Evolutionary conservation across 2,329 filamentous ascomycete genomes (phyloP).

Genomic region (Monosporascus sp.): DNA sequence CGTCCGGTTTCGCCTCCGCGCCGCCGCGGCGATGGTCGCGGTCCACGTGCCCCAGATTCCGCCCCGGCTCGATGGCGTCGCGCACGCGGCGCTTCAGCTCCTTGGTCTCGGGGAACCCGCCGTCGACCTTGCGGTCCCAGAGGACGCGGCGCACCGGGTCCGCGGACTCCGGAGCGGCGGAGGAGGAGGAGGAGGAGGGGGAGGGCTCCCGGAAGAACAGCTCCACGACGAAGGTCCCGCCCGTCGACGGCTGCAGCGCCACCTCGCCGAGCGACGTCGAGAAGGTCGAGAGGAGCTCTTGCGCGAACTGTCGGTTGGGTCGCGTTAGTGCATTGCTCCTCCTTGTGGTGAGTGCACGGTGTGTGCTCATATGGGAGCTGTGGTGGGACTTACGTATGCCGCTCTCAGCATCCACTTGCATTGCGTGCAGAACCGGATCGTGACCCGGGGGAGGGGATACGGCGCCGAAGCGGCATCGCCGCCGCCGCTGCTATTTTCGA

Average conservation of each 20-base stretch:
- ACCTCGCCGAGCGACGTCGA: conserved; percentile 78
- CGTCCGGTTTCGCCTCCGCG: not conserved
- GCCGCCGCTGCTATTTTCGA: not conserved
- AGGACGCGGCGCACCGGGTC: conserved; percentile 48
- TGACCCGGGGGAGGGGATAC: conserved; percentile 61
- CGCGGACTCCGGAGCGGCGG: conserved; percentile 12
- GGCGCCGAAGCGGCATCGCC: conserved; percentile 15
- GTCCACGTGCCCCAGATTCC: conserved; percentile 79
- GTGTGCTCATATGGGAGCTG: not conserved
- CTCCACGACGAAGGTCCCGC: conserved; percentile 75
- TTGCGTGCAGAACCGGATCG: conserved; percentile 90
- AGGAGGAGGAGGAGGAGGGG: conserved; percentile 7
- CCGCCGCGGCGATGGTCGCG: conserved; percentile 33
- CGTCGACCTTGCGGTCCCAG: conserved; percentile 84
- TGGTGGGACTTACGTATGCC: conserved; percentile 61
- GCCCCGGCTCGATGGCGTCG: conserved; percentile 72
- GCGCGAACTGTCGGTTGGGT: conserved; percentile 62
- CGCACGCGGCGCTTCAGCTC: conserved; percentile 80
- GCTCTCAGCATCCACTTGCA: conserved; percentile 89
- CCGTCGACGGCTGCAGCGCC: conserved; percentile 76
- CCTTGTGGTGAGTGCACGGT: not conserved
- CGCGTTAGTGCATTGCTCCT: not conserved
- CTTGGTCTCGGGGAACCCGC: conserved; percentile 92
- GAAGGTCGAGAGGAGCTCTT: conserved; percentile 95
- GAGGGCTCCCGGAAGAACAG: conserved; percentile 39